These are phyloP conservation scores for Rhizopogon sp. DNA, from an alignment of 768 basidiomycete genomes.

Conservation along the genomic window DNA sequence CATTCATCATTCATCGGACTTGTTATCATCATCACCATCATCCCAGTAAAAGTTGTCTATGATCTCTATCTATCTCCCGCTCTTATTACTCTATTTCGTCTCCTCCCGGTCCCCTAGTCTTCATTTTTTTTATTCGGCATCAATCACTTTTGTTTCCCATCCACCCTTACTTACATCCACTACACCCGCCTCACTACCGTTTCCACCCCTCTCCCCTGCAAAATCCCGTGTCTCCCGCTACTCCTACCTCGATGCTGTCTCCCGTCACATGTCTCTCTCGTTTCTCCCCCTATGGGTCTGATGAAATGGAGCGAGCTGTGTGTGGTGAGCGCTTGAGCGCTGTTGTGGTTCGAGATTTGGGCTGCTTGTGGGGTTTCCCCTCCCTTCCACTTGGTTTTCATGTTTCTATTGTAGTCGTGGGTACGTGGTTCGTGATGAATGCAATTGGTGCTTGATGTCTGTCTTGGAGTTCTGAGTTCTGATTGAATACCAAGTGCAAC, in stretches of 20 bases:
- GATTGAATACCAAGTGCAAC: too few species aligned
- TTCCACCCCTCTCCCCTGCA: slow-evolving; percentile 19
- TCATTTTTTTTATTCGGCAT: slow-evolving; percentile 9
- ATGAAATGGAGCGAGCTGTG: slow-evolving; percentile 32
- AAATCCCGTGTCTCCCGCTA: not conserved
- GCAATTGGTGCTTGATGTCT: slow-evolving; percentile 6
- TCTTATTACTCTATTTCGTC: slow-evolving; percentile 17
- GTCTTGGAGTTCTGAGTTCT: not conserved
- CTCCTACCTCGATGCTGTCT: slow-evolving; percentile 23
- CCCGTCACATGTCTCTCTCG: slow-evolving; percentile 19
- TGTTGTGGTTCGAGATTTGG: not conserved
- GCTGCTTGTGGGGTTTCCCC: slow-evolving; percentile 6
- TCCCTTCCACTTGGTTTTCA: not conserved
- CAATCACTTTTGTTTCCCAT: slow-evolving; percentile 1
- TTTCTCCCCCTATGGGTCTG: slow-evolving; percentile 47
- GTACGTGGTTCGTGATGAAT: slow-evolving; percentile 4
- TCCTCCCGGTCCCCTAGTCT: slow-evolving; percentile 5
- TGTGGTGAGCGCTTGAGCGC: slow-evolving; percentile 43
- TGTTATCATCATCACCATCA: slow-evolving; percentile 15
- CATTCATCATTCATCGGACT: slow-evolving; percentile 10
- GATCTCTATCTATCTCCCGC: slow-evolving; percentile 20
- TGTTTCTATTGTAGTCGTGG: not conserved
- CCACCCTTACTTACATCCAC: not conserved
- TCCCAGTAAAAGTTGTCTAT: slow-evolving; percentile 10
- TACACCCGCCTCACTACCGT: slow-evolving; percentile 2